Evolutionary conservation across 495 filamentous ascomycete species (phyloP).

Genomic region (Aspergillus steynii): DNA sequence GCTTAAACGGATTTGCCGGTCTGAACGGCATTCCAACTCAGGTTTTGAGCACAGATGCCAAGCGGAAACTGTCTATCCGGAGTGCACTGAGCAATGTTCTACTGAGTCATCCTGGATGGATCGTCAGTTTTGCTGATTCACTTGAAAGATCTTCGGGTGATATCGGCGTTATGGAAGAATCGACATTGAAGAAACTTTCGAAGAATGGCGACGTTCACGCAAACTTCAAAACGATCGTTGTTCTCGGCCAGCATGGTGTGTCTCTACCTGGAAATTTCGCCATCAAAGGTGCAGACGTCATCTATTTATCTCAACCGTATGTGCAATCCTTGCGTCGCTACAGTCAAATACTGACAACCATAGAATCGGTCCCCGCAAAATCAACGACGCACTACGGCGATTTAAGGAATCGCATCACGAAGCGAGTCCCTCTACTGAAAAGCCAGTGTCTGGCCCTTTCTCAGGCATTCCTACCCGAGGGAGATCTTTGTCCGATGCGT

Average conservation of each 20-base stretch:
- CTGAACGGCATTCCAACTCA: constrained; percentile 28
- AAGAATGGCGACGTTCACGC: constrained; percentile 13
- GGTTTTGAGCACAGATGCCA: constrained; percentile 28
- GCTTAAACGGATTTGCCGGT: constrained; percentile 31
- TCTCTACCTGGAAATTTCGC: constrained; percentile 8
- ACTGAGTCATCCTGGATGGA: constrained; percentile 30
- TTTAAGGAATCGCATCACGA: constrained; percentile 14
- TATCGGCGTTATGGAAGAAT: constrained; percentile 35
- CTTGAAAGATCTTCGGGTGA: constrained; percentile 29
- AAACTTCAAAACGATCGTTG: constrained; percentile 28
- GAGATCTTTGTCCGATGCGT: constrained; percentile 14
- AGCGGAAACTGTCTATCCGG: constrained; percentile 36
- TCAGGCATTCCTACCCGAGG: constrained; percentile 8
- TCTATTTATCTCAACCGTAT: constrained; percentile 37
- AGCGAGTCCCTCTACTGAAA: not conserved
- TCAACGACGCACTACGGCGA: constrained; percentile 26
- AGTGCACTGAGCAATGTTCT: constrained; percentile 34
- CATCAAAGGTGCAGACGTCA: constrained; percentile 17
- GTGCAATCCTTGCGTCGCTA: constrained; percentile 1
- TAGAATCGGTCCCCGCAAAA: constrained; percentile 37
- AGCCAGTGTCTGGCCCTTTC: constrained; percentile 11
- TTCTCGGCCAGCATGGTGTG: constrained; percentile 27
- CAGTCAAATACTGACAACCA: constrained; percentile 15
- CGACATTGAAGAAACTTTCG: constrained; percentile 15
- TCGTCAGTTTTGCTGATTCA: constrained; percentile 30